Percentiles rank a stretch among this genome's conserved stretches.
These are phyloP conservation scores for Antitrichia curtipendula DNA, from an alignment of 225 moss, liverwort and hornwort species.

Conservation along the genomic window DNA sequence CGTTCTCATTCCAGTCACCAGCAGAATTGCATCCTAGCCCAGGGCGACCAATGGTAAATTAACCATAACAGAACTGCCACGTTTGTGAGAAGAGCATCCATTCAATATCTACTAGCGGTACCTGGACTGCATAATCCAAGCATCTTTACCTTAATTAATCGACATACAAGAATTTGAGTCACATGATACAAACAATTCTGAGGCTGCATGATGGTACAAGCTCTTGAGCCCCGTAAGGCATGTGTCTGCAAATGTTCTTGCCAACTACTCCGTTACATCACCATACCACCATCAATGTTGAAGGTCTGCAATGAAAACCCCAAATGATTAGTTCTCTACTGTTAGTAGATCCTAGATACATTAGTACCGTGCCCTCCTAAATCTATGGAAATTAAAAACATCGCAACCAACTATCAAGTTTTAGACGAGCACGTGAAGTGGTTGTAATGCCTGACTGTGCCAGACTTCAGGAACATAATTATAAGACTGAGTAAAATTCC, in stretches of 20 bases:
- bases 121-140: not conserved
- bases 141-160: not conserved
- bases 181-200: not conserved
- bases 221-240: not conserved
- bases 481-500: not conserved
- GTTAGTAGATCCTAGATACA: not conserved
- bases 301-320: slow-evolving; percentile 42
- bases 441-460: not conserved
- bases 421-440: not conserved
- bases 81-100: not conserved
- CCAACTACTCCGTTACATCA: slow-evolving; percentile 26
- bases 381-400: not conserved
- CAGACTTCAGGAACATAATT: not conserved
- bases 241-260: not conserved
- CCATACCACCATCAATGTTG: slow-evolving; percentile 87
- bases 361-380: not conserved
- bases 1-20: not conserved
- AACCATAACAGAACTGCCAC: not conserved
- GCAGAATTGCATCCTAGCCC: not conserved
- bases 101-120: not conserved
- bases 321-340: not conserved
- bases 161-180: slow-evolving; percentile 4
- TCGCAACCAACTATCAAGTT: not conserved
- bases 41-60: not conserved
- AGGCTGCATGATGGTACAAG: not conserved